Base-by-base conservation (phyloP, 2,329 filamentous ascomycete species). In the Exophiala phaeomuriformis region DNA sequence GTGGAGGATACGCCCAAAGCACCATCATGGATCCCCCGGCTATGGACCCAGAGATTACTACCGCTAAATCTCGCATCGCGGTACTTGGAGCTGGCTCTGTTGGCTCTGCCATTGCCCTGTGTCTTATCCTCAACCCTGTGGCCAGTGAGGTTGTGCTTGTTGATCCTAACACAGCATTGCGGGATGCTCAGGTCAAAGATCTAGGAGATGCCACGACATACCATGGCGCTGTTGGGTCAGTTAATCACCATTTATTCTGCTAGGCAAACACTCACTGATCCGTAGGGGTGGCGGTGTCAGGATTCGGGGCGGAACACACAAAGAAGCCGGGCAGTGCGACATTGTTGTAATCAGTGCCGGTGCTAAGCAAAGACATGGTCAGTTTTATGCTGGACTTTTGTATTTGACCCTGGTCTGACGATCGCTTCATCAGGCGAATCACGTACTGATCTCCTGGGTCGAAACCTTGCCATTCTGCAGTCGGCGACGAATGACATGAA, bases 321-420 rank as follows among this genome's bases (percentile, higher is more conserved):
- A 57, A 41, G 77, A 80, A 58, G 77, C 77, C 1, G 69, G 72
- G n/a, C 73, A 77, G 62, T 74, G 75, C 43, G 77, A 80, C 60
- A 74, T 81, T 31, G 70, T 80, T 4, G 71, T 81, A 44, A 73
- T 80, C 47, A 78, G 77, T 0, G 76, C 77, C 0, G 78, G 77
- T 33, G 75, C 76, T n/a, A 79, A 75, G 62, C 72, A 76, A 64
- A 71, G 58, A 61, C 65, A 53, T 69, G 56, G 56, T 53, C 12
- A 27, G 71, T 68, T 66, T 55, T 49, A 29, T 28, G 12, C 49
- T 42, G 7, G 10, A 28, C 5, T 35, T 3, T 9, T 27, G 31
- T 30, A 2, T 10, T 47, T 42, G n/a, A 28, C 40, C 27, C 5
- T 30, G 44, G 28, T 27, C 37, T 53, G 36, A 60, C 10, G 7